Conservation (phyloP, 495 filamentous ascomycete genomes). For the Terfezia boudieri region DNA sequence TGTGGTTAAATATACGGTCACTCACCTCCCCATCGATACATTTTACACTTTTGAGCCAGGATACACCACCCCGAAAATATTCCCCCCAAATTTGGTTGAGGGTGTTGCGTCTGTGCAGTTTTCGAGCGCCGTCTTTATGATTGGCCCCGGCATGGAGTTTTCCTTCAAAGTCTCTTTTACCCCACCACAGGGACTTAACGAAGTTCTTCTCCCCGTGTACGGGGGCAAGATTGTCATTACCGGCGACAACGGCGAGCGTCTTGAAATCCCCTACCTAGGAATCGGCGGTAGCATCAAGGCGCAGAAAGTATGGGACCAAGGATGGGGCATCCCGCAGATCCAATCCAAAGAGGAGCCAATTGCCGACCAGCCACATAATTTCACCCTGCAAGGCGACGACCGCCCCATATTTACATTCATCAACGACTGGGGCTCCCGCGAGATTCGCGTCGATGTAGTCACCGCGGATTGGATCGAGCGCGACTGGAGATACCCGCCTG, state of each 20-base stretch:
- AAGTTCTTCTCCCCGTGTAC: constrained; percentile 27
- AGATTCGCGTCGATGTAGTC: constrained; percentile 25
- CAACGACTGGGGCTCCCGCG: constrained; percentile 26
- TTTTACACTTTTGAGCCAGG: constrained; percentile 16
- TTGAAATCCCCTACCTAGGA: constrained; percentile 31
- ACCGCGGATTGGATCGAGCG: constrained; percentile 16
- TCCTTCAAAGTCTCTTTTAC: constrained; percentile 24
- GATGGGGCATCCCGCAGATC: constrained; percentile 19
- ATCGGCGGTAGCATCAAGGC: constrained; percentile 25
- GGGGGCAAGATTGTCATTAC: constrained; percentile 31
- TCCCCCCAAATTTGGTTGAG: constrained; percentile 13
- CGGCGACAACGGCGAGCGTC: constrained; percentile 26
- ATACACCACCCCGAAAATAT: constrained; percentile 3
- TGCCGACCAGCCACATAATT: constrained; percentile 18
- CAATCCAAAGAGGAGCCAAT: constrained; percentile 17
- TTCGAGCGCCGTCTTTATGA: constrained; percentile 8
- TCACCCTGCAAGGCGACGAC: constrained; percentile 19
- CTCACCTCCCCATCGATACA: constrained; percentile 13
- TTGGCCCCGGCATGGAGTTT: constrained; percentile 21
- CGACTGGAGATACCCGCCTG: constrained; percentile 20
- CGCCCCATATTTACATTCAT: constrained; percentile 15
- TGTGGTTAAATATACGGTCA: constrained; percentile 27
- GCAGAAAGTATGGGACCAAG: constrained; percentile 21
- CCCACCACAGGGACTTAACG: constrained; percentile 22
- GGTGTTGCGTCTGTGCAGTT: constrained; percentile 13